These are phyloP conservation scores for Plasmodium yoelii DNA, from an alignment of 169 alveolate species.

Conservation along the genomic window DNA sequence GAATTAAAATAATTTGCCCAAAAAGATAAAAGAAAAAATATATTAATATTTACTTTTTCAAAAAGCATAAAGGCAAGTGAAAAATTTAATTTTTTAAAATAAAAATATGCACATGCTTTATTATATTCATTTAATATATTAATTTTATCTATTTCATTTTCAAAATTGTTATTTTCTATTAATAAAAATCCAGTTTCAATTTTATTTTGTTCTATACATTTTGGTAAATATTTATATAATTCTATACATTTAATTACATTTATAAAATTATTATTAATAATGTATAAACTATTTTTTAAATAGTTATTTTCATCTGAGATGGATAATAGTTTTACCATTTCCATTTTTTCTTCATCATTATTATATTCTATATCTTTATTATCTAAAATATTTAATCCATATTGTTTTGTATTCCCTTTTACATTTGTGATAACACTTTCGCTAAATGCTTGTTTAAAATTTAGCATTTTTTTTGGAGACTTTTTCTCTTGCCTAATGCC, in stretches of 20 bases:
- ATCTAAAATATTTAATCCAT: background rate
- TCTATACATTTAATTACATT: slow-evolving; percentile 32
- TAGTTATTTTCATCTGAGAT: background rate
- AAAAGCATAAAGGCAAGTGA: slow-evolving; percentile 31
- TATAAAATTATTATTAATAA: slow-evolving; percentile 16
- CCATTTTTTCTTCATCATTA: background rate
- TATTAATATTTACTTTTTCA: slow-evolving; percentile 16
- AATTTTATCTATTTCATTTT: slow-evolving; percentile 20
- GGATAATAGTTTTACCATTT: background rate
- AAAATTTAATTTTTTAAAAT: slow-evolving; percentile 16
- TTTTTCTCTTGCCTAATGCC: background rate
- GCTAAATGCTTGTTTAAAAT: background rate
- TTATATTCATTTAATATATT: slow-evolving; percentile 17
- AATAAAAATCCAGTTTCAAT: slow-evolving; percentile 43
- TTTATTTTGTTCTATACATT: slow-evolving; percentile 36
- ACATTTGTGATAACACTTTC: background rate
- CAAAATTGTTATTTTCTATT: slow-evolving; percentile 30
- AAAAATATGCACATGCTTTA: slow-evolving; percentile 59
- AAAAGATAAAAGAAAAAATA: slow-evolving; percentile 24
- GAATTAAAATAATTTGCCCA: slow-evolving; percentile 25
- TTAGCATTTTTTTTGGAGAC: background rate
- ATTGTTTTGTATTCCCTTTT: background rate
- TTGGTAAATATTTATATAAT: slow-evolving; percentile 24
- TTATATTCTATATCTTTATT: background rate
- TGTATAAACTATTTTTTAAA: slow-evolving; percentile 14